Evolutionary conservation across 805 yeast species (phyloP).

Genomic region (Kluyveromyces aestuarii): DNA sequence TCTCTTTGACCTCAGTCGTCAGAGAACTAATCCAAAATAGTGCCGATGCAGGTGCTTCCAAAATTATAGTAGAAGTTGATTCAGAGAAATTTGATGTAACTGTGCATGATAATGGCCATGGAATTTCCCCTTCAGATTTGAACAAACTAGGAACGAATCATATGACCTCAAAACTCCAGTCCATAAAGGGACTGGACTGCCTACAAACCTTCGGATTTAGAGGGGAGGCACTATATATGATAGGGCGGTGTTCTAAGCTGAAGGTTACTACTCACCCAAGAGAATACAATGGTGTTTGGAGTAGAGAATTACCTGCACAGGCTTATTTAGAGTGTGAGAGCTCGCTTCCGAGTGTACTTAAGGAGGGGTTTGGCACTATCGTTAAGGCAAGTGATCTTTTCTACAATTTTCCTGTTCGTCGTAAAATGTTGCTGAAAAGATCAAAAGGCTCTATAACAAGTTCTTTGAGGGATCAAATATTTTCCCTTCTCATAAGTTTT

Average conservation of each 20-base stretch:
- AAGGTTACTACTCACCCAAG: conserved; percentile 38
- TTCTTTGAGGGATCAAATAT: conserved; percentile 11
- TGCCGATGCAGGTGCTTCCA: conserved; percentile 42
- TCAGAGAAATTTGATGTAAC: conserved; percentile 25
- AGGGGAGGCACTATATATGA: conserved; percentile 59
- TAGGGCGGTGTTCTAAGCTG: conserved; percentile 41
- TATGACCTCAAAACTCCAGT: conserved; percentile 46
- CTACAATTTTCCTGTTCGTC: conserved; percentile 22
- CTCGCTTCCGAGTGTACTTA: not conserved
- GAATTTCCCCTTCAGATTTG: conserved; percentile 46
- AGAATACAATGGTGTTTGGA: conserved; percentile 25
- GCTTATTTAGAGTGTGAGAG: conserved; percentile 5
- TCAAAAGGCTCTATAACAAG: conserved; percentile 7
- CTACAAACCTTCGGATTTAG: conserved; percentile 53
- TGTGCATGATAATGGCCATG: conserved; percentile 65
- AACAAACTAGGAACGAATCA: conserved; percentile 37
- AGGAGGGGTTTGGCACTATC: conserved; percentile 14
- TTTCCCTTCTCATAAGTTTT: conserved; percentile 14
- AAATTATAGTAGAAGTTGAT: conserved; percentile 31
- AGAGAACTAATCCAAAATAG: conserved; percentile 47
- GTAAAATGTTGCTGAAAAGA: conserved; percentile 7
- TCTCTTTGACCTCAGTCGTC: conserved; percentile 34
- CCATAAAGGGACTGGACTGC: conserved; percentile 30
- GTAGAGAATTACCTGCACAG: conserved; percentile 9
- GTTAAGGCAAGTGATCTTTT: conserved; percentile 14